A percentile compares a stretch with the other conserved stretches of the same genome.
These are phyloP conservation scores for Aphanomyces astaci DNA, from an alignment of 352 stramenopile species.

Conservation along the genomic window DNA sequence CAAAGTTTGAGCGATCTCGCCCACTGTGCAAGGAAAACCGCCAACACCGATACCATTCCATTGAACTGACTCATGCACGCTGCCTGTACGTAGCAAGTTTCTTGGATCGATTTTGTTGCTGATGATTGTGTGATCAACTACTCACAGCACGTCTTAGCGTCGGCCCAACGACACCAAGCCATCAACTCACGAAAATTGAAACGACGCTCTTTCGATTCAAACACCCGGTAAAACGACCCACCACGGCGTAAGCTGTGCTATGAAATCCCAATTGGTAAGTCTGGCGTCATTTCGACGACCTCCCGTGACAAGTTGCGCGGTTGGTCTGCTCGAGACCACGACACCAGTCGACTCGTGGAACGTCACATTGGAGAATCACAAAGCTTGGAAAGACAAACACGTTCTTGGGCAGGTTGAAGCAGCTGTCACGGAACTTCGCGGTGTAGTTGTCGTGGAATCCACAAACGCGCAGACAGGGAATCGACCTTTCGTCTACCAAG, in stretches of 20 bases:
- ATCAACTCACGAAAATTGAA: conserved; percentile 2
- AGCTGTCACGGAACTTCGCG: neutral
- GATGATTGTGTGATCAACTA: neutral
- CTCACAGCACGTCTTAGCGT: neutral
- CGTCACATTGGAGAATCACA: neutral
- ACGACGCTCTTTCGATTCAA: neutral
- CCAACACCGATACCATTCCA: neutral
- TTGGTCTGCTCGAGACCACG: neutral
- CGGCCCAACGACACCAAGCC: neutral
- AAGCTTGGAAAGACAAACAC: neutral
- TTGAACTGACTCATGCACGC: neutral
- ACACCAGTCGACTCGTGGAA: neutral
- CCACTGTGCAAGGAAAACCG: neutral
- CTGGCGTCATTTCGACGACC: neutral
- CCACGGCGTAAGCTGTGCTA: neutral
- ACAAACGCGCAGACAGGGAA: neutral
- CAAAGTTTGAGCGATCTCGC: neutral
- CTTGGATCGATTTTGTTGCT: neutral
- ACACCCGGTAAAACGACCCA: neutral
- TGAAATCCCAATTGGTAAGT: neutral
- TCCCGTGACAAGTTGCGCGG: neutral
- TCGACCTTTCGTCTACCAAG: neutral
- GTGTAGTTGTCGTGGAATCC: neutral
- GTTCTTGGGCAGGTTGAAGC: neutral
- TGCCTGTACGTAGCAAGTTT: neutral